A percentile compares a stretch with the other conserved stretches of the same genome.
phyloP scores from a whole-genome alignment of 1,284 basidiomycete genomes.

The Trichosporon asahii region DNA sequence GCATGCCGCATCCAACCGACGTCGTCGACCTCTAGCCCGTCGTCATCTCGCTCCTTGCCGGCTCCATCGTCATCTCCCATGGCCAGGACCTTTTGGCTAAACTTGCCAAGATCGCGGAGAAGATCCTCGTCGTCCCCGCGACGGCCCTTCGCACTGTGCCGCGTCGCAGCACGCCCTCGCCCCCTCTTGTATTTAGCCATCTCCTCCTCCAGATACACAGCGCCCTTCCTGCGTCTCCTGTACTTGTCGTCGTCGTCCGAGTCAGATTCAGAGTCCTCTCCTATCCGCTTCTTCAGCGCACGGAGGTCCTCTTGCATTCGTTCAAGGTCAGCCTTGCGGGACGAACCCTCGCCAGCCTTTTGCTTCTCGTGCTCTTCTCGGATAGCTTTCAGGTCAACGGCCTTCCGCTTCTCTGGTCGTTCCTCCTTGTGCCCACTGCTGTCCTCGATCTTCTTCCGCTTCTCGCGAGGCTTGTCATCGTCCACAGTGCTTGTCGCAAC shows the following conservation, averaged over 20 bases:
- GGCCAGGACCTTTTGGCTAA: constrained; percentile 64
- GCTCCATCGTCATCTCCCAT: constrained; percentile 24
- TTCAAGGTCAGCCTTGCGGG: constrained; percentile 73
- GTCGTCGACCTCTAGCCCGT: constrained; percentile 70
- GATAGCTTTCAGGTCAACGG: constrained; percentile 64
- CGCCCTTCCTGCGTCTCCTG: constrained; percentile 52
- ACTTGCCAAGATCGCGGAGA: constrained; percentile 66
- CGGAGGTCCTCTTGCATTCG: constrained; percentile 84
- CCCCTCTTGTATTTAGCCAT: constrained; percentile 71
- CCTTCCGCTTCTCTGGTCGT: constrained; percentile 31
- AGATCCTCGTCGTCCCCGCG: constrained; percentile 66
- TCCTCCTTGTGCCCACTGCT: neutral
- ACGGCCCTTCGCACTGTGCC: constrained; percentile 54
- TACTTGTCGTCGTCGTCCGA: constrained; percentile 36
- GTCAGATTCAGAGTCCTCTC: constrained; percentile 44
- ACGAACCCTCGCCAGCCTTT: constrained; percentile 60
- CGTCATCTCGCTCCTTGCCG: constrained; percentile 24
- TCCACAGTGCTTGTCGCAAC: neutral
- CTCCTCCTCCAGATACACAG: constrained; percentile 73
- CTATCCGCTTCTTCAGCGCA: constrained; percentile 57
- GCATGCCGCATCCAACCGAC: constrained; percentile 72
- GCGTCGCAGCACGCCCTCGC: constrained; percentile 62
- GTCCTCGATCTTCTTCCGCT: constrained; percentile 20
- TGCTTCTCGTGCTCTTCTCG: constrained; percentile 69
- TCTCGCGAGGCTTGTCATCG: constrained; percentile 10